Base-by-base conservation (phyloP, 116 monocot species). In the Trichopus zeylanicus region DNA sequence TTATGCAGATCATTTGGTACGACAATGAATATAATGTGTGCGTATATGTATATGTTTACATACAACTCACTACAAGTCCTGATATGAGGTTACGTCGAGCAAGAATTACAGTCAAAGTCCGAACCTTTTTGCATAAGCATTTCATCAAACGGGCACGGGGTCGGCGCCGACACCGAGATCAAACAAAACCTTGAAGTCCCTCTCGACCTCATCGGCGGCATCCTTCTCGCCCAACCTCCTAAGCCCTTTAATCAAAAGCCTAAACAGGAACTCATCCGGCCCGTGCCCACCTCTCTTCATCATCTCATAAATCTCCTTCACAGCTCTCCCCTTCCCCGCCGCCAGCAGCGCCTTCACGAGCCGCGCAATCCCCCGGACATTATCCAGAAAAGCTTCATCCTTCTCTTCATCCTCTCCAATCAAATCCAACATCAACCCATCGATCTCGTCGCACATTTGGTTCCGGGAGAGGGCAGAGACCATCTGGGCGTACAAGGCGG, bases 261-360 rank as follows among this genome's bases (percentile, higher is more conserved):
- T 75, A 48, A 75, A 83, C 70, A 83, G 31, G 66, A 73, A 89
- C 73, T 93, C 93, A 57, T 93, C 83, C 25, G 59, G 63, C 33
- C 53, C 80, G 37, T 74, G 72, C 0, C 78, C 83, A 2, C 72
- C 61, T 47, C 62, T 76, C 69, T 77, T 81, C 78, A 83, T 75
- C 66, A 73, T 66, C 60, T 49, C 26, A 38, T 89, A 84, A 48
- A 84, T 53, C 8, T 31, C 61, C 78, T 46, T 76, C 61, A 70
- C 71, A 5, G 60, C 74, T 46, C 70, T 32, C 16, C 72, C 78
- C 48, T 67, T 84, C 37, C 71, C 70, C 4, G 81, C 80, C 19
- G 61, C 76, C 7, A 87, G 38, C 49, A 95, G 27, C 0, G 70
- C 68, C 67, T 78, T 89, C 68, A 84, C 51, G n/a, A 95, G 38